These are phyloP conservation scores for Aspergillus aculeatinus DNA, from an alignment of 2,329 filamentous ascomycete genomes.

Conservation along the genomic window DNA sequence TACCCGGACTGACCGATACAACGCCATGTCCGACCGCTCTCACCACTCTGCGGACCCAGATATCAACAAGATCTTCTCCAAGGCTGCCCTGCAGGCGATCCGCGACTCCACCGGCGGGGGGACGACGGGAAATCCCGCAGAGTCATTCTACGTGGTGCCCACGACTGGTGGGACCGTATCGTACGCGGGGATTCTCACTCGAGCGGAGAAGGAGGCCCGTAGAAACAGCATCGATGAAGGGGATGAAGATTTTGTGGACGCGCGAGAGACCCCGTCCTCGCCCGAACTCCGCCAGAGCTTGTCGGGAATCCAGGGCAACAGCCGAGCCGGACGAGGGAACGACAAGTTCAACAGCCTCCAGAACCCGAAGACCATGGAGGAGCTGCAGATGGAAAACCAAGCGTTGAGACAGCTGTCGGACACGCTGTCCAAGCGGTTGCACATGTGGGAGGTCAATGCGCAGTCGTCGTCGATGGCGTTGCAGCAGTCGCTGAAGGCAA, in stretches of 20 bases:
- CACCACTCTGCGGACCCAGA: constrained; percentile 63
- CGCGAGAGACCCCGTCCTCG: constrained; percentile 63
- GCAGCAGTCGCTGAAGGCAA: constrained; percentile 70
- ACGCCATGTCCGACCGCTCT: constrained; percentile 41
- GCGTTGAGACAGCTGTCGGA: constrained; percentile 83
- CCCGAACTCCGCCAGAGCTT: constrained; percentile 48
- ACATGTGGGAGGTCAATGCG: constrained; percentile 88
- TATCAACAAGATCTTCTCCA: constrained; percentile 78
- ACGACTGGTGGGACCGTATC: constrained; percentile 87
- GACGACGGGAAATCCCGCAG: constrained; percentile 55
- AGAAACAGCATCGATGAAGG: constrained; percentile 58
- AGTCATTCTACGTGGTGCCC: constrained; percentile 92
- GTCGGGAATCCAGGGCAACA: constrained; percentile 38
- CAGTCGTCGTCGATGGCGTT: constrained; percentile 84
- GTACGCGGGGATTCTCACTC: constrained; percentile 81
- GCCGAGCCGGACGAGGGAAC: constrained; percentile 19
- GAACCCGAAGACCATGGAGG: constrained; percentile 70
- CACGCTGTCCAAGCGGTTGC: constrained; percentile 80
- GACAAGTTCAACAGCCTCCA: constrained; percentile 37
- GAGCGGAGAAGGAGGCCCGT: constrained; percentile 46
- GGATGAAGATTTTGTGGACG: constrained; percentile 88
- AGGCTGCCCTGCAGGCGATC: constrained; percentile 77
- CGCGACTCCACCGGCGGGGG: constrained; percentile 60
- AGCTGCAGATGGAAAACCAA: constrained; percentile 83
- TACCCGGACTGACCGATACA: constrained; percentile 38